Percentiles rank a stretch among this genome's conserved stretches.
Conservation (phyloP, 306 rosid species). For the Mimosa bimucronata region DNA sequence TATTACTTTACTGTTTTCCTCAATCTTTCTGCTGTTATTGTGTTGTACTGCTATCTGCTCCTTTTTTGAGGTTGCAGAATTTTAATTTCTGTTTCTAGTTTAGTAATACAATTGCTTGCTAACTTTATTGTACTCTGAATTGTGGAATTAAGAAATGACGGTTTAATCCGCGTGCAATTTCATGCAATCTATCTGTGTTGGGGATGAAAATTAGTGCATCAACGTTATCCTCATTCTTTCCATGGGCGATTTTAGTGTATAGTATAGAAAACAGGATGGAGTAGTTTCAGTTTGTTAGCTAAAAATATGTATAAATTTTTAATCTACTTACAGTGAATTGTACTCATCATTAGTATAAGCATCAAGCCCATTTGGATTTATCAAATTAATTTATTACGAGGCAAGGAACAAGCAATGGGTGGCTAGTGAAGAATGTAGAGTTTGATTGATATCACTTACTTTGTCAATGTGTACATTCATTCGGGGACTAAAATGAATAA, state of each 20-base stretch:
- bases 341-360: neutral
- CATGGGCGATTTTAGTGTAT: neutral
- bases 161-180: neutral
- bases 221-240: neutral
- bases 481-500: neutral
- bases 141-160: neutral
- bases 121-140: neutral
- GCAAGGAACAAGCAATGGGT: neutral
- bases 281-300: neutral
- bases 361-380: neutral
- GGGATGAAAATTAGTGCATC: neutral
- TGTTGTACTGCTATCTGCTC: neutral
- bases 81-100: neutral
- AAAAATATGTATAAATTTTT: neutral
- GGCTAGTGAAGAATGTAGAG: neutral
- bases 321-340: neutral
- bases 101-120: neutral
- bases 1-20: constrained; percentile 11
- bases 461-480: neutral
- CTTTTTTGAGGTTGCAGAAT: neutral
- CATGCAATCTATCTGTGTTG: neutral
- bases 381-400: neutral
- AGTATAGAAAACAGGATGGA: neutral
- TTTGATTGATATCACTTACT: neutral
- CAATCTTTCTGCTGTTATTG: neutral